Evolutionary conservation across 2,329 filamentous ascomycete genomes (phyloP), one percentile per base, ranked within the genome.

Genomic region (Dryadomyces quercus-mongolicae): DNA sequence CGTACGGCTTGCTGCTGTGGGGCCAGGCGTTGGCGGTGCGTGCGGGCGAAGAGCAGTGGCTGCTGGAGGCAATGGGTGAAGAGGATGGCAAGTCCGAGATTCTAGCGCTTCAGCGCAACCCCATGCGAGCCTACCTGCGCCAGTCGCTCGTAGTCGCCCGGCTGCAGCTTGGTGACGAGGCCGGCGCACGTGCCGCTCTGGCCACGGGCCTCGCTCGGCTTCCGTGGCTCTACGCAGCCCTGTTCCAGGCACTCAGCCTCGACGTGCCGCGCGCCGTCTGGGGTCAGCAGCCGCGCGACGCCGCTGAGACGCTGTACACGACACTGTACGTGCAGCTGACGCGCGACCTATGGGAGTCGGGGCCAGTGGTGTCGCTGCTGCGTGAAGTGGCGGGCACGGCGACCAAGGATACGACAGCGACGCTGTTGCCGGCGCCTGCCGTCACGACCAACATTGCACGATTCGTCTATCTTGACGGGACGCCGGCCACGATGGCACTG

Each of bases 11-110:
- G 63, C 77, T 84, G 57, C 79, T 95, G 54, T 78, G 89, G 58
- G 80, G 95, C 50, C 92, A 96, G 64, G 81, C 89, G 59, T 76
- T 95, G 53, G 89, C 90, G 2, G 74, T 97, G n/a, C 82, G 88
- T 54, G 86, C 88, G 3, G 77, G 85, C 58, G 85, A 95, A 62
- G 81, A 85, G 2, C 73, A 84, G 42, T 88, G 88, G 72, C 80
- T 95, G 52, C 70, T 95, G 25, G 79, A 87, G 25, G 74, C 95
- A 43, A 69, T 82, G 64, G 72, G 78, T 58, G 69, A 71, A 25
- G 61, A 71, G 18, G 64, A 70, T 61, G 20, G 31, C 34, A 13
- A 5, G 20, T 16, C 8, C 22, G 18, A 21, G 18, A 36, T 45
- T 6, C 51, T 21, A 5, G 50, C 58, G 2, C 36, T 56, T 5